Conservation (phyloP, 2,329 filamentous ascomycete species). For the Trichoderma aggressivum region DNA sequence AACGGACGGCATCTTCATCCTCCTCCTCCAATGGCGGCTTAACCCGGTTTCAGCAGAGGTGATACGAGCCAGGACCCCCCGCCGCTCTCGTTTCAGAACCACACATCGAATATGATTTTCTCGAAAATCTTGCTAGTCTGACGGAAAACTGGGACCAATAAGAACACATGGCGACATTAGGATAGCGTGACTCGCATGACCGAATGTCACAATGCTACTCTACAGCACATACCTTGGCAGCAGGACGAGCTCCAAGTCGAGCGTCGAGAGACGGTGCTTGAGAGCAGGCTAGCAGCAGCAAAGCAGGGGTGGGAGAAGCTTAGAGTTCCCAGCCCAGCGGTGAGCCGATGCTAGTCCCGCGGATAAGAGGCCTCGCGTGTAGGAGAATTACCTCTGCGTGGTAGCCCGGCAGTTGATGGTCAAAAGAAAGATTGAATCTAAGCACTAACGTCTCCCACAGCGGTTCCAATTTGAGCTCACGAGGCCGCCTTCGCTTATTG, state of each 20-base stretch:
- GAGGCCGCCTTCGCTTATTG: slow-evolving; percentile 11
- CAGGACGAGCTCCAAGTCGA: neutral
- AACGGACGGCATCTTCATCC: neutral
- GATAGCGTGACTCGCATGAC: slow-evolving; percentile 19
- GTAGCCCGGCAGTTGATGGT: slow-evolving; percentile 14
- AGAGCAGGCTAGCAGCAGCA: slow-evolving; percentile 1
- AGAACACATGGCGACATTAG: slow-evolving; percentile 7
- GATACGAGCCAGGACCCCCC: slow-evolving; percentile 7
- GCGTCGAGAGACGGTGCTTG: slow-evolving; percentile 2
- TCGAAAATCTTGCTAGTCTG: slow-evolving; percentile 10
- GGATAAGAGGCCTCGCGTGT: slow-evolving; percentile 16
- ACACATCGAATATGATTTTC: neutral
- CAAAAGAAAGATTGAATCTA: neutral
- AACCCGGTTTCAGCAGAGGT: slow-evolving; percentile 17
- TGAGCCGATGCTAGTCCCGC: slow-evolving; percentile 18
- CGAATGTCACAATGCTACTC: slow-evolving; percentile 17
- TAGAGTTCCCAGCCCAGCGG: slow-evolving; percentile 16
- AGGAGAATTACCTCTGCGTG: slow-evolving; percentile 6
- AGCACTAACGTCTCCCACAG: neutral
- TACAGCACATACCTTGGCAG: neutral
- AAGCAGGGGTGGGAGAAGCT: slow-evolving; percentile 1
- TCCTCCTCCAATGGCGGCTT: slow-evolving; percentile 15
- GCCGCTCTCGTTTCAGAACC: slow-evolving; percentile 13
- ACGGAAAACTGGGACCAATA: slow-evolving; percentile 13
- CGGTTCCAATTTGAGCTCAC: neutral